Base-by-base conservation (phyloP, 2,329 filamentous ascomycete genomes). In the Didymella arachidicola region DNA sequence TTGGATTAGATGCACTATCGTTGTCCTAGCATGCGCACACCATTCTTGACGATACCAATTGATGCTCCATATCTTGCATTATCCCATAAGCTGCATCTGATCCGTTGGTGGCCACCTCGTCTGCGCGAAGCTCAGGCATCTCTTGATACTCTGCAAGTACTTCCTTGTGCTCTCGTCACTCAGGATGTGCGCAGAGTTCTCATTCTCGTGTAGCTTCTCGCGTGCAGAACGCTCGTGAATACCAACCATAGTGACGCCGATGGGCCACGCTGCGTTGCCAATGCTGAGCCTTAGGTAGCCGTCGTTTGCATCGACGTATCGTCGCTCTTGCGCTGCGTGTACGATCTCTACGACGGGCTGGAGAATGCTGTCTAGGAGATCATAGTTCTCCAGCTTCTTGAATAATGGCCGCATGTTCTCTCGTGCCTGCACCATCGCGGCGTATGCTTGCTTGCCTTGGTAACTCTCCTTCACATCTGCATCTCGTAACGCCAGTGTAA, bases 201-300 rank as follows among this genome's bases (percentile, higher is more conserved):
- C 85, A 60, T 82, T 84, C 76, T 95, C 87, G 75, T 98, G 93
- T 59, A 99, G 81, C 80, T 99, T 99, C 80, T 99, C 95, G 63
- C 95, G 87, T 19, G 95, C 94, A 66, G 90, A 95, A 73, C 95
- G 88, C 82, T 98, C 95, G 85, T 99, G 95, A 70, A 99, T 99
- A 83, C 95, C 95, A 72, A 99, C 95, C 95, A 98, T 99, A 77
- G 95, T 99, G 38, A 99, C 95, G 79, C 95, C 95, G 72, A 99
- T 99, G 25, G 95, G 95, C 95, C 95, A 99, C 16, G 95, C 95
- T 67, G 93, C 93, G 80, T 97, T 97, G 64, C 93, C 93, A 72
- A 99, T 99, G 75, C 92, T 96, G 53, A 99, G 82, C 52, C 92
- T 85, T 60, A 99, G 82, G 77, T 99, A 99, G 0, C 92, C 93